phyloP scores from a whole-genome alignment of 768 basidiomycete species.

The Tulasnella sp. region DNA sequence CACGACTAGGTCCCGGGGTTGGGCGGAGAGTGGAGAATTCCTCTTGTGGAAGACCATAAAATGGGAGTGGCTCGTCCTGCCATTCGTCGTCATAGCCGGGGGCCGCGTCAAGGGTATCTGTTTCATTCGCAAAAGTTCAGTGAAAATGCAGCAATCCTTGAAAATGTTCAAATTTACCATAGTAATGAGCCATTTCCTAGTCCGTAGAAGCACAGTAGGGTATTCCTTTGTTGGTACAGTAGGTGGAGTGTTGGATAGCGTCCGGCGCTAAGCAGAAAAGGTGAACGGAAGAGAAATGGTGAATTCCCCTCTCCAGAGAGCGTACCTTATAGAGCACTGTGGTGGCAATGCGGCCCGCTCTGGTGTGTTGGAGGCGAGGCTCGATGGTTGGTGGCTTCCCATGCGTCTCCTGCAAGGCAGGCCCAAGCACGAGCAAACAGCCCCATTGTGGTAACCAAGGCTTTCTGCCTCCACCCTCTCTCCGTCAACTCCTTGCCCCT shows the following conservation, averaged over 20 bases:
- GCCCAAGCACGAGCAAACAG: not conserved
- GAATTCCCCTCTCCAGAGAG: not conserved
- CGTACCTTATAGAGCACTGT: not conserved
- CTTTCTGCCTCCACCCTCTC: not conserved
- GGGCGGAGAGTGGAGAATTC: not conserved
- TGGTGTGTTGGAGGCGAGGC: not conserved
- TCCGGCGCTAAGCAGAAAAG: not conserved
- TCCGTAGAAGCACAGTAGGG: not conserved
- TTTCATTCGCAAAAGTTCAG: not conserved
- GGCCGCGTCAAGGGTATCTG: not conserved
- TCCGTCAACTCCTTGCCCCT: not conserved
- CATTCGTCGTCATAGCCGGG: not conserved
- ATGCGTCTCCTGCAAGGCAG: not conserved
- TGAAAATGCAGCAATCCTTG: not conserved
- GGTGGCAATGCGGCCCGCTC: not conserved
- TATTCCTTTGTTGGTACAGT: not conserved
- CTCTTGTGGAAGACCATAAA: not conserved
- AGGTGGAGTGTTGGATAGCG: not conserved
- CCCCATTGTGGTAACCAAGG: not conserved
- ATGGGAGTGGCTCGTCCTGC: not conserved
- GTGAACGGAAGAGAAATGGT: not conserved
- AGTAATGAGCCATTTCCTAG: not conserved
- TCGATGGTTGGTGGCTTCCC: not conserved
- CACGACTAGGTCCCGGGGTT: not conserved
- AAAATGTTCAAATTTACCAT: not conserved